Conservation (phyloP, 805 yeast species). For the Candida saitoana region DNA sequence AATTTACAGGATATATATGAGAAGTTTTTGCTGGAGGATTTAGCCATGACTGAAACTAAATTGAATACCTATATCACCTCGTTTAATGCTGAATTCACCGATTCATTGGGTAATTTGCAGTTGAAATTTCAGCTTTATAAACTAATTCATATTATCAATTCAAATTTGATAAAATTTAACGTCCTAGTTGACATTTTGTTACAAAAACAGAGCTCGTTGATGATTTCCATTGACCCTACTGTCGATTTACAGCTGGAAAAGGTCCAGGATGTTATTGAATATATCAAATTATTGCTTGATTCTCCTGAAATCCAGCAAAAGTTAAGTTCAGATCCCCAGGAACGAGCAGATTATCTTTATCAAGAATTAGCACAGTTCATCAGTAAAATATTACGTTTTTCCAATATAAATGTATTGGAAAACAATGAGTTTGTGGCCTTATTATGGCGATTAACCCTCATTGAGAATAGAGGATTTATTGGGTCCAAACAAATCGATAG, state of each 20-base stretch:
- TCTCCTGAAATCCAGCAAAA: conserved; percentile 17
- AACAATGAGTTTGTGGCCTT: conserved; percentile 30
- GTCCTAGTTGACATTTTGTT: conserved; percentile 21
- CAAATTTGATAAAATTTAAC: conserved; percentile 21
- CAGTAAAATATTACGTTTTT: conserved; percentile 21
- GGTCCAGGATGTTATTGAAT: conserved; percentile 25
- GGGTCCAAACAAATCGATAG: conserved; percentile 24
- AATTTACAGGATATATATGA: conserved; percentile 1
- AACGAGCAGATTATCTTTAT: conserved; percentile 6
- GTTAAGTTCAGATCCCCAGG: conserved; percentile 14
- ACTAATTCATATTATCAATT: conserved; percentile 22
- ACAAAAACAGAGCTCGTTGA: conserved; percentile 25
- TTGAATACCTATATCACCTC: conserved; percentile 2
- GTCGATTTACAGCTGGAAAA: conserved; percentile 15
- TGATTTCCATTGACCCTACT: conserved; percentile 8
- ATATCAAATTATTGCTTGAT: conserved; percentile 32
- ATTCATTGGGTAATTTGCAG: conserved; percentile 16
- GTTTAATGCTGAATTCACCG: conserved; percentile 14
- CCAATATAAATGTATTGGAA: conserved; percentile 20
- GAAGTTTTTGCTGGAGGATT: background rate
- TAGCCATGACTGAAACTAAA: background rate
- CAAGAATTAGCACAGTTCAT: conserved; percentile 28
- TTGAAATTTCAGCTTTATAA: conserved; percentile 20
- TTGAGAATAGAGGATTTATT: conserved; percentile 13
- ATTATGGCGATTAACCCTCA: conserved; percentile 29